phyloP scores from a whole-genome alignment of 2,329 filamentous ascomycete genomes.

The Cordyceps militaris region DNA sequence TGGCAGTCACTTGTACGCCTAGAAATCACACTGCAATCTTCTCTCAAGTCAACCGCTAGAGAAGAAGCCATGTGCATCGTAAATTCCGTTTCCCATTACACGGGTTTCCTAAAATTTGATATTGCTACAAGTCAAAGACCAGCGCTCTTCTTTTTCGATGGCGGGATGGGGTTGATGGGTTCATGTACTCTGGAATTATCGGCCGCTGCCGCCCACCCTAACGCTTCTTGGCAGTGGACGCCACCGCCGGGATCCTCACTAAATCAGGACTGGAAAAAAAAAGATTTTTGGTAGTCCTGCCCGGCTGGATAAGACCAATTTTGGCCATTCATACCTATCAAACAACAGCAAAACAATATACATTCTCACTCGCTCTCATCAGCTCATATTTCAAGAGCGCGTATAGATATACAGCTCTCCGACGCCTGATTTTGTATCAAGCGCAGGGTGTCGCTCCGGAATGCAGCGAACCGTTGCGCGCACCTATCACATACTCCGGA shows the following conservation, averaged over 20 bases:
- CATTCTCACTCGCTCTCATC: neutral
- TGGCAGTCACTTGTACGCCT: neutral
- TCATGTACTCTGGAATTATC: neutral
- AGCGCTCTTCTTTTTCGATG: neutral
- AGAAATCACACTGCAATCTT: neutral
- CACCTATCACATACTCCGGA: neutral
- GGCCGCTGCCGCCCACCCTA: slow-evolving; percentile 6
- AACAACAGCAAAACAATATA: neutral
- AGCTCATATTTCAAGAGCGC: neutral
- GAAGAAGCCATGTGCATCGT: neutral
- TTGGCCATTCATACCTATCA: neutral
- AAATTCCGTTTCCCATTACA: neutral
- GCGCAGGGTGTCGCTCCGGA: neutral
- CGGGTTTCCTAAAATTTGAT: neutral
- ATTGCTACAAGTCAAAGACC: no score
- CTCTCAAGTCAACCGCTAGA: no score
- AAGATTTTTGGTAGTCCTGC: slow-evolving; percentile 1
- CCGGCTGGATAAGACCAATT: slow-evolving; percentile 2
- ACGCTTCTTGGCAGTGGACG: slow-evolving; percentile 6
- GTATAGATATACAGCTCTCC: neutral
- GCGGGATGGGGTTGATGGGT: no score
- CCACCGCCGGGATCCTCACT: slow-evolving; percentile 1
- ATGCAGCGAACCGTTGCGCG: slow-evolving; percentile 1
- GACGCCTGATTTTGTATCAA: neutral
- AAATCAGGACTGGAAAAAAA: neutral